phyloP scores from a whole-genome alignment of 768 basidiomycete species.

The Amanita phalloides region DNA sequence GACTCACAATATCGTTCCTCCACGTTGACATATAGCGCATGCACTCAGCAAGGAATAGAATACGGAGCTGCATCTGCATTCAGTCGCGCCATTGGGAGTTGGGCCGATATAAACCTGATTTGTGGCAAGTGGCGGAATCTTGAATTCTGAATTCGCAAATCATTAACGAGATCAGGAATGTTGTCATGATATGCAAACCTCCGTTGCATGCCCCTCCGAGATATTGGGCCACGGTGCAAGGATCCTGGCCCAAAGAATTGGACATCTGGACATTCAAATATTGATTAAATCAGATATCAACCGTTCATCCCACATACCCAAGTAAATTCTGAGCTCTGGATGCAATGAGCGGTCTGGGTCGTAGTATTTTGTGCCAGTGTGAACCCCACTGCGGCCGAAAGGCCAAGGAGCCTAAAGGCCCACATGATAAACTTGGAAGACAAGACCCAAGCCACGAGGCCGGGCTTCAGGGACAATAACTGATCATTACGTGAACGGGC shows the following conservation, averaged over 20 bases:
- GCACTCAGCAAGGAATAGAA: slow-evolving; percentile 42
- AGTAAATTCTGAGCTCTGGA: slow-evolving; percentile 8
- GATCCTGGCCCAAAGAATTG: slow-evolving; percentile 28
- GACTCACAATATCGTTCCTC: not conserved
- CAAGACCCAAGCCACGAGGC: not conserved
- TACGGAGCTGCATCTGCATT: slow-evolving; percentile 41
- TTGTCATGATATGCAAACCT: slow-evolving; percentile 13
- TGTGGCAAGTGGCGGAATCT: slow-evolving; percentile 18
- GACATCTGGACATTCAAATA: slow-evolving; percentile 18
- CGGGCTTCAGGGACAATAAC: not conserved
- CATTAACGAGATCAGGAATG: not conserved
- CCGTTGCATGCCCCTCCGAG: slow-evolving; percentile 30
- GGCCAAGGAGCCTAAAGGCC: not conserved
- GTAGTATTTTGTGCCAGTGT: not conserved
- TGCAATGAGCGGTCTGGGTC: not conserved
- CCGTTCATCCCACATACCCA: slow-evolving; percentile 14
- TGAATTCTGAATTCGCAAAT: slow-evolving; percentile 22
- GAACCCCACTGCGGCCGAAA: not conserved
- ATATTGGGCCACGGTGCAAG: slow-evolving; percentile 32
- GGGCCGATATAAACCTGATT: slow-evolving; percentile 28
- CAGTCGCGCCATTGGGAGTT: slow-evolving; percentile 18
- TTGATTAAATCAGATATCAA: not conserved
- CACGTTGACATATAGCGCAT: slow-evolving; percentile 38
- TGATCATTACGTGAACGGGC: not conserved
- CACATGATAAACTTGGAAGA: not conserved